Evolutionary conservation across 148 eudicot species (phyloP).

Genomic region (Spergularia marina): DNA sequence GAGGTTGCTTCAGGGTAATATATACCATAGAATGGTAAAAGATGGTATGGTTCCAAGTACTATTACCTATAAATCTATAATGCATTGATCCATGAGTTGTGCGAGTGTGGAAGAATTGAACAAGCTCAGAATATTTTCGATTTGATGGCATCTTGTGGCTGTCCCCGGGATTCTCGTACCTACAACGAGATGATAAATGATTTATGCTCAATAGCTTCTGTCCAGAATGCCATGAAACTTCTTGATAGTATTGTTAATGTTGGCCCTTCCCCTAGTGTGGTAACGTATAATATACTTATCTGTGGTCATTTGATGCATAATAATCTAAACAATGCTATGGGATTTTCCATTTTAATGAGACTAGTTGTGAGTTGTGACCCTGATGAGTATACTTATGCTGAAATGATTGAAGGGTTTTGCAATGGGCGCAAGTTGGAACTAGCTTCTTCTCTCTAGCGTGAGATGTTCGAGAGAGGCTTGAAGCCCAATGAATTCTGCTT

Average conservation of each 20-base stretch:
- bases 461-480: constrained; percentile 55
- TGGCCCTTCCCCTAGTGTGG: constrained; percentile 50
- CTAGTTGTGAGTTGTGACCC: constrained; percentile 61
- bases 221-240: constrained; percentile 59
- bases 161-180: constrained; percentile 41
- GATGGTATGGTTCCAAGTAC: constrained; percentile 50
- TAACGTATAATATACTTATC: constrained; percentile 68
- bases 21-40: constrained; percentile 63
- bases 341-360: constrained; percentile 64
- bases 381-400: constrained; percentile 61
- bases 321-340: constrained; percentile 49
- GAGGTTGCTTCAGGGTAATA: constrained; percentile 65
- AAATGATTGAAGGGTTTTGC: constrained; percentile 65
- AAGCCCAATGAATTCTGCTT: constrained; percentile 51
- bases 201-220: constrained; percentile 40
- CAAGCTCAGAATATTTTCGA: constrained; percentile 48
- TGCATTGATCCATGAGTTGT: constrained; percentile 55
- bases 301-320: constrained; percentile 43
- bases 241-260: constrained; percentile 47
- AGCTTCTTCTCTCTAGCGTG: constrained; percentile 47
- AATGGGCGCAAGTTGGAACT: constrained; percentile 47
- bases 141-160: constrained; percentile 54
- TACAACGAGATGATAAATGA: constrained; percentile 65
- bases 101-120: constrained; percentile 36
- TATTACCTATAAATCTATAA: constrained; percentile 58